These are phyloP conservation scores for Raphanus raphanistrum DNA, from an alignment of 345 rosid genomes.

Conservation along the genomic window DNA sequence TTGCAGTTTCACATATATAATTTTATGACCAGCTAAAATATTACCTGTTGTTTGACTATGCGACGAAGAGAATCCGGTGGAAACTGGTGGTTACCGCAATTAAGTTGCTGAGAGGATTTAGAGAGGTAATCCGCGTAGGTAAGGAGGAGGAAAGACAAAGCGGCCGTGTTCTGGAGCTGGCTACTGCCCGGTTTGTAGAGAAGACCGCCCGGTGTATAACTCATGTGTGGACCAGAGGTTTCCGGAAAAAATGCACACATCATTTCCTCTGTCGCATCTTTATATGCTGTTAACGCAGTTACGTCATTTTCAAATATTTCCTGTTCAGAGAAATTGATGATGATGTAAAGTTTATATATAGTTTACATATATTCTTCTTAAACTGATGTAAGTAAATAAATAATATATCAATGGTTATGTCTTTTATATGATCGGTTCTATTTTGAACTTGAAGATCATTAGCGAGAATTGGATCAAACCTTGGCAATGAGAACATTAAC, in stretches of 20 bases:
- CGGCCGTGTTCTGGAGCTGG: conserved; percentile 80
- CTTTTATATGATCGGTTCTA: not conserved
- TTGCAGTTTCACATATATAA: not conserved
- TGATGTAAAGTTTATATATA: not conserved
- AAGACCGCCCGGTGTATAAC: conserved; percentile 71
- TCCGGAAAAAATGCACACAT: conserved; percentile 76
- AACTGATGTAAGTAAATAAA: not conserved
- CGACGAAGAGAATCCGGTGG: conserved; percentile 58
- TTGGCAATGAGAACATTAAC: conserved; percentile 59
- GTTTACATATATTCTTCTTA: not conserved
- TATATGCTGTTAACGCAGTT: conserved; percentile 54
- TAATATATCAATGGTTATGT: not conserved
- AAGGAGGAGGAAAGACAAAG: conserved; percentile 79
- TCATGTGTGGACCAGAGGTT: conserved; percentile 63
- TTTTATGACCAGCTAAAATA: not conserved
- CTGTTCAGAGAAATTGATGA: conserved; percentile 32
- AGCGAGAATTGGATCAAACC: conserved; percentile 41
- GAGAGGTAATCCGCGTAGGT: conserved; percentile 78
- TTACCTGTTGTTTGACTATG: conserved; percentile 67
- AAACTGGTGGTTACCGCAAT: conserved; percentile 52
- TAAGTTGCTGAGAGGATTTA: conserved; percentile 56
- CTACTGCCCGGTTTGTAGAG: conserved; percentile 81
- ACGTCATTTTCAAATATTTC: conserved; percentile 62
- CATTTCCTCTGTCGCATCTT: conserved; percentile 73
- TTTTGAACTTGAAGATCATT: not conserved